Base-by-base conservation (phyloP, 140 eudicot species). In the Oenanthe javanica region DNA sequence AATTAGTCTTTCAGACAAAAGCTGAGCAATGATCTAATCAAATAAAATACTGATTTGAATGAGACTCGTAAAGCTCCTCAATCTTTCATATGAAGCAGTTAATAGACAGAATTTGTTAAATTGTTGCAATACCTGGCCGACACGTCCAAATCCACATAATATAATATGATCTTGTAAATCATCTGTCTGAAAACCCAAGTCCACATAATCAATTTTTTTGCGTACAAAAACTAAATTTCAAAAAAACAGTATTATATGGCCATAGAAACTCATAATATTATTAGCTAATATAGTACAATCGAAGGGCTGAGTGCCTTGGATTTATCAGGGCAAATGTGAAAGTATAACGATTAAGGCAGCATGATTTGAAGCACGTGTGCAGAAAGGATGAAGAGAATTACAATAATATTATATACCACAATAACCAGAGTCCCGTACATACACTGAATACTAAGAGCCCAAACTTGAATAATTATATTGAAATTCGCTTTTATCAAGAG, bases 101-200 rank as follows among this genome's bases (percentile, higher is more conserved):
- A 36, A 54, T 43, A 70, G 79, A 80, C 10, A 42, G 47, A 73
- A 46, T 51, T 51, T 51, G 10, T 49, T 77, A 50, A 23, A 77
- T 51, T 46, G 77, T 86, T 61, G 49, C 73, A 43, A 43, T 76
- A 96, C 99, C 99, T 96, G 99, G 83, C 99, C 99, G 57, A 96
- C 97, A 45, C 99, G 98, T 86, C 99, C 99, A 70, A 96, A 96
- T 80, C 99, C 99, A 83, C 99, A 96, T 66, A 96, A 82, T 57
- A 96, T 93, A 64, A 96, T 96, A 82, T 96, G 99, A 89, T 89
- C 99, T 85, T 91, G 99, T 87, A 96, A 91, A 79, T 96, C 99
- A 84, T 96, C 99, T 9, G 99, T 96, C 99, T 96, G 97, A 76
- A 86, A 81, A 63, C 46, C 38, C 31, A 31, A 79, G 66, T 54